A percentile compares a stretch with the other conserved stretches of the same genome.
phyloP scores from a whole-genome alignment of 108 stramenopile species.

The Nitzschia sp. region DNA sequence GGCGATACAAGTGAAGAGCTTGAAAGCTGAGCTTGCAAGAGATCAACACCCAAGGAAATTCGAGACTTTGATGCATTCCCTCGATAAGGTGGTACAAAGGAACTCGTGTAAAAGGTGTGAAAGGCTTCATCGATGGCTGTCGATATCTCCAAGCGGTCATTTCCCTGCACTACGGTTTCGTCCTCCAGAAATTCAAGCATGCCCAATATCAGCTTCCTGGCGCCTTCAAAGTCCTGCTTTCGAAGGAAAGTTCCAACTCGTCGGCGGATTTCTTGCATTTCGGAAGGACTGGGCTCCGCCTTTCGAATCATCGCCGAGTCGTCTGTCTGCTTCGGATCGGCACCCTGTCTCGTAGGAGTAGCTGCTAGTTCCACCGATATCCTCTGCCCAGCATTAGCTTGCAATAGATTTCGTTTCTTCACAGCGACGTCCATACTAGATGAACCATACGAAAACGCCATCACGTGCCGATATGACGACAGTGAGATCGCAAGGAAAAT shows the following conservation, averaged over 20 bases:
- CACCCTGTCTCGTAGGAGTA: too few relatives aligned
- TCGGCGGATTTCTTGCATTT: not conserved
- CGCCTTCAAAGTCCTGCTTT: conserved; percentile 14
- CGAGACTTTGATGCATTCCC: conserved; percentile 9
- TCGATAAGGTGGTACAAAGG: conserved; percentile 48
- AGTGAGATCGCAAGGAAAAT: not conserved
- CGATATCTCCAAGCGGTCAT: conserved; percentile 20
- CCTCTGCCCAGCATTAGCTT: too few relatives aligned
- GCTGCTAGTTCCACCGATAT: too few relatives aligned
- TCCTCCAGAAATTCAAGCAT: conserved; percentile 26
- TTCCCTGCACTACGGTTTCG: not conserved
- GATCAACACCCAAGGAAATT: conserved; percentile 50
- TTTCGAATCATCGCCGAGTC: too few relatives aligned
- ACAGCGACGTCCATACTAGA: too few relatives aligned
- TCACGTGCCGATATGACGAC: not conserved
- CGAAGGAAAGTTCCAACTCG: not conserved
- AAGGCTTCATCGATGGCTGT: conserved; percentile 46
- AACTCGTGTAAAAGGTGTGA: conserved; percentile 34
- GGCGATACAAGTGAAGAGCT: conserved; percentile 36
- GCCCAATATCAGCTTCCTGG: conserved; percentile 17
- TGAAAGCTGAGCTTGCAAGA: conserved; percentile 55
- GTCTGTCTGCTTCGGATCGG: too few relatives aligned
- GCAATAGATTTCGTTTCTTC: too few relatives aligned
- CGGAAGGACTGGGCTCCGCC: not conserved
- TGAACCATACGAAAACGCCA: not conserved